These are phyloP conservation scores for Diversispora eburnea DNA, from an alignment of 192 early-diverging fungal species.

Conservation along the genomic window DNA sequence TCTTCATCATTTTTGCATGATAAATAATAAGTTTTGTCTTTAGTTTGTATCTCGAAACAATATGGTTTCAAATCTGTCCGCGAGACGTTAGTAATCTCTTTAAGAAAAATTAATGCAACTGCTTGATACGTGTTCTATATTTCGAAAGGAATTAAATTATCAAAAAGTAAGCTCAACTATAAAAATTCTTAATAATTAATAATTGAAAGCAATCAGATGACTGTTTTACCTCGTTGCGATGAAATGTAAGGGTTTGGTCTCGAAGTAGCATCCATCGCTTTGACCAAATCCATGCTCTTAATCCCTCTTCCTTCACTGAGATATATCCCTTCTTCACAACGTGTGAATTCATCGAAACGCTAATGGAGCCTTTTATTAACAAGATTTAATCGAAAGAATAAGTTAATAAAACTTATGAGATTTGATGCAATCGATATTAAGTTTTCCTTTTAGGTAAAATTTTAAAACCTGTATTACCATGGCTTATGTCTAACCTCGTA, in stretches of 20 bases:
- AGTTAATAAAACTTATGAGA: too few species aligned
- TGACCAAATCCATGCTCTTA: slow-evolving; percentile 92
- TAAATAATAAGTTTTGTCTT: slow-evolving; percentile 90
- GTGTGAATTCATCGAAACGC: slow-evolving; percentile 5
- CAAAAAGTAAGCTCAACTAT: too few species aligned
- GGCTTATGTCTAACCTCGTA: too few species aligned
- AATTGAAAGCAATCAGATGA: neutral
- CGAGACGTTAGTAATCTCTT: slow-evolving; percentile 84
- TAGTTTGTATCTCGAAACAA: slow-evolving; percentile 91
- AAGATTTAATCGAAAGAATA: too few species aligned
- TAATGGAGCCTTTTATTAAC: neutral
- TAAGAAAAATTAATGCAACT: slow-evolving; percentile 84
- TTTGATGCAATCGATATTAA: too few species aligned
- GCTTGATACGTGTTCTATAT: slow-evolving; percentile 80
- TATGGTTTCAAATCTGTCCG: slow-evolving; percentile 89
- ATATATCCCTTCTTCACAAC: slow-evolving; percentile 79
- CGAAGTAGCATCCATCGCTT: slow-evolving; percentile 87
- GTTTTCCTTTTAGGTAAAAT: too few species aligned
- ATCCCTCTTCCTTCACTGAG: slow-evolving; percentile 89
- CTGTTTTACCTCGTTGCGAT: slow-evolving; percentile 81
- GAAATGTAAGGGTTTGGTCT: slow-evolving; percentile 87
- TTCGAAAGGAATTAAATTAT: slow-evolving; percentile 1
- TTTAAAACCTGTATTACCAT: too few species aligned
- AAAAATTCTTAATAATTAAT: neutral
- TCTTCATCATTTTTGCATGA: slow-evolving; percentile 95